Conservation (phyloP, 2,329 filamentous ascomycete species). For the Juglanconis sp. region DNA sequence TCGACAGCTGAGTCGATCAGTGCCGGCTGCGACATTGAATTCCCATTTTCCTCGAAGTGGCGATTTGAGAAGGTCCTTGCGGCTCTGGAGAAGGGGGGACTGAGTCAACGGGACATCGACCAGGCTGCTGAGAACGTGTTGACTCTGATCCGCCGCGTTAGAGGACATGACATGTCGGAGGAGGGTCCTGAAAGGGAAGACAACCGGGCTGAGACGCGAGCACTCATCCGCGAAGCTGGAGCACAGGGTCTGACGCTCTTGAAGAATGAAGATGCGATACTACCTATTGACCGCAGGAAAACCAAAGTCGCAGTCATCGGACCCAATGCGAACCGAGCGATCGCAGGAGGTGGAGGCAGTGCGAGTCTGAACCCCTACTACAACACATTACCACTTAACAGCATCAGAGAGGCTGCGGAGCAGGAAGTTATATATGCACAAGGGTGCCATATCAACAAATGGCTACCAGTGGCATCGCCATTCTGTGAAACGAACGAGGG, state of each 20-base stretch:
- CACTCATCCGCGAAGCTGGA: slow-evolving; percentile 58
- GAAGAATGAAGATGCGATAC: slow-evolving; percentile 58
- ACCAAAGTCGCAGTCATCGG: slow-evolving; percentile 64
- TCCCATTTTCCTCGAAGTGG: slow-evolving; percentile 55
- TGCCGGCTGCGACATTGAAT: slow-evolving; percentile 56
- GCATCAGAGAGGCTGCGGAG: slow-evolving; percentile 52
- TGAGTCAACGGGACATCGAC: slow-evolving; percentile 50
- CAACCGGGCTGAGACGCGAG: slow-evolving; percentile 54
- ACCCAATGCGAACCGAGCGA: slow-evolving; percentile 64
- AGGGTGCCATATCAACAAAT: slow-evolving; percentile 63
- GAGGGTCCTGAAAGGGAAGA: slow-evolving; percentile 58
- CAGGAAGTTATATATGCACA: slow-evolving; percentile 58
- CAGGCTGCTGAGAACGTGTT: slow-evolving; percentile 58
- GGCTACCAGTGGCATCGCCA: slow-evolving; percentile 60
- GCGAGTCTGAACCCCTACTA: slow-evolving; percentile 69
- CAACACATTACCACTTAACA: slow-evolving; percentile 61
- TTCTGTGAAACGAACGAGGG: slow-evolving; percentile 56
- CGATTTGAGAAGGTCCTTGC: slow-evolving; percentile 54
- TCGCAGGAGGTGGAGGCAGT: slow-evolving; percentile 66
- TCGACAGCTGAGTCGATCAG: slow-evolving; percentile 53
- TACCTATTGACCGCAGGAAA: slow-evolving; percentile 54
- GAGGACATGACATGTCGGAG: slow-evolving; percentile 54
- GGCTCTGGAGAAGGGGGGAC: slow-evolving; percentile 46
- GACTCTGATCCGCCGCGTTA: slow-evolving; percentile 58
- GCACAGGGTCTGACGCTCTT: slow-evolving; percentile 61